Conservation (phyloP, 2,329 filamentous ascomycete species). For the Leptographium lundbergii region DNA sequence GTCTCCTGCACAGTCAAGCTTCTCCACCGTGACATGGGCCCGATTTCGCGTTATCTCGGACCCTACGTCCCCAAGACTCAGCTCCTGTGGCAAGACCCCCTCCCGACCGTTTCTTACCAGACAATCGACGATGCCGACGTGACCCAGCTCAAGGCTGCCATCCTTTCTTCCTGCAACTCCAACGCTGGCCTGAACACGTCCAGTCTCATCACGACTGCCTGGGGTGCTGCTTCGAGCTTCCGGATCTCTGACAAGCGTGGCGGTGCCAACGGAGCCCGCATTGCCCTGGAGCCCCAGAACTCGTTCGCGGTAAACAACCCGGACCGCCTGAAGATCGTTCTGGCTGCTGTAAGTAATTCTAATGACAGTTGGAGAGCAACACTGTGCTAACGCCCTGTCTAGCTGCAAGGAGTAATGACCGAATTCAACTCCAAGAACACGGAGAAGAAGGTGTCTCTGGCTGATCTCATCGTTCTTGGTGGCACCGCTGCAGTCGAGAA, state of each 20-base stretch:
- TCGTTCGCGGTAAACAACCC: conserved; percentile 68
- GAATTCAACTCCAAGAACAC: conserved; percentile 44
- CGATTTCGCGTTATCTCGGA: conserved; percentile 56
- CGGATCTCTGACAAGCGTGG: conserved; percentile 69
- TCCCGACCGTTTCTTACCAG: conserved; percentile 46
- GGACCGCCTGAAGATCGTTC: conserved; percentile 46
- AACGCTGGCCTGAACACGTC: conserved; percentile 15
- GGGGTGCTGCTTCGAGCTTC: conserved; percentile 60
- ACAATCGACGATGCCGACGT: conserved; percentile 50
- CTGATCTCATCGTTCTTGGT: conserved; percentile 64
- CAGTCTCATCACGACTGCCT: conserved; percentile 49
- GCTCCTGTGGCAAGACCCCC: conserved; percentile 60
- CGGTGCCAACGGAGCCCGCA: conserved; percentile 68
- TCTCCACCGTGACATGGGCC: conserved; percentile 67
- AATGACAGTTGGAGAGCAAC: no score
- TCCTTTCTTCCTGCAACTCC: conserved; percentile 32
- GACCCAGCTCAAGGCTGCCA: conserved; percentile 52
- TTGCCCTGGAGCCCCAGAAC: conserved; percentile 59
- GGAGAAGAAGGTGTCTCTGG: conserved; percentile 61
- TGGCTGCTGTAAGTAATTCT: conserved; percentile 25
- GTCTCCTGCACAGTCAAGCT: conserved; percentile 45
- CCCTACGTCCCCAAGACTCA: conserved; percentile 59
- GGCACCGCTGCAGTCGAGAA: conserved; percentile 63
- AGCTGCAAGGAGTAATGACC: conserved; percentile 50
- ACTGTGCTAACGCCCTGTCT: background rate